Evolutionary conservation across 2,329 filamentous ascomycete genomes (phyloP), one percentile per base, ranked within the genome.

Genomic region (Aspergillus novofumigatus): DNA sequence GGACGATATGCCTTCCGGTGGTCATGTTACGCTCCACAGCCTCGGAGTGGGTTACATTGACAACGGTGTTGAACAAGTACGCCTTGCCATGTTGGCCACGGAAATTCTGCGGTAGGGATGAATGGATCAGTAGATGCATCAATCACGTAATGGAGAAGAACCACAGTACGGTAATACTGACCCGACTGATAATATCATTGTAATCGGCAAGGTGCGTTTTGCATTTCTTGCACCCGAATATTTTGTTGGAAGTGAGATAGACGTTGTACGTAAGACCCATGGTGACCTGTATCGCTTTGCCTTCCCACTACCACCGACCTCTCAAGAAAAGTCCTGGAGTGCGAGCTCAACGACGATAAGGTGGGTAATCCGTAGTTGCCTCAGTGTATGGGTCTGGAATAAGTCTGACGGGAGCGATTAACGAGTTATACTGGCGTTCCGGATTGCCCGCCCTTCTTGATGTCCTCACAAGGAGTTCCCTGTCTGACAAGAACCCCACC

Each of bases 1-100:
- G 88, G 50, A 99, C 94, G 56, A 97, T 83, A 76, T 99, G 94
- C 54, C 90, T 86, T 53, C 94, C 94, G 0, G 94, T 99, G 14
- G 94, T 99, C 94, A 99, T 99, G 78, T 89, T 96, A 64, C 94
- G 91, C 78, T 99, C 94, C 72, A 84, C 88, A n/a, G 93, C 85
- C 59, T 96, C 90, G 65, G 89, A 73, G 49, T 86, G 81, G 63
- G 87, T 88, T 72, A 96, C 84, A 77, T 99, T 99, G 75, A 99
- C 94, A 55, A 99, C 94, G 61, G 75, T 86, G 77, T 93, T 90
- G 82, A 99, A 97, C 64, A 99, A 88, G 77, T 92, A 99, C 55
- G 94, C 94, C 79, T 97, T 97, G 72, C 94, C 94, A 75, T 97
- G 93, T 75, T 97, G 93, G 69, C 94, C 94, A 61, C 94, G 91